These are phyloP conservation scores for Orbilia oligospora DNA, from an alignment of 2,329 filamentous ascomycete species.

Conservation along the genomic window DNA sequence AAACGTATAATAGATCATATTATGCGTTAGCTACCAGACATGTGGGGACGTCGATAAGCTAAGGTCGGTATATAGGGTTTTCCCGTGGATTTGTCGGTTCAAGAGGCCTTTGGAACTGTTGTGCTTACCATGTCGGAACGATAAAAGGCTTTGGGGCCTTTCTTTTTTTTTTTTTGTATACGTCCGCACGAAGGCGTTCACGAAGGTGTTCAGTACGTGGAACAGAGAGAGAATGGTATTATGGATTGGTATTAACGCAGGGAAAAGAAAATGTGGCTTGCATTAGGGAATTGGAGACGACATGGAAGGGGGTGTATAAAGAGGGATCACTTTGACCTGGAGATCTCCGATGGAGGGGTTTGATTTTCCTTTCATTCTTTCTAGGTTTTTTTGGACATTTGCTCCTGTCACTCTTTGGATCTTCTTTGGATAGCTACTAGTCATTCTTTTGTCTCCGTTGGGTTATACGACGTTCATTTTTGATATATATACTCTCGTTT, in stretches of 20 bases:
- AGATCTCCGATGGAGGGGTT: constrained; percentile 8
- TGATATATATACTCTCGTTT: background rate
- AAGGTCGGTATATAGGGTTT: too few species aligned
- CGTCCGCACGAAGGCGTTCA: too few species aligned
- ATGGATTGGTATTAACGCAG: background rate
- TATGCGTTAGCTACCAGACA: too few species aligned
- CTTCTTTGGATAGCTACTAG: background rate
- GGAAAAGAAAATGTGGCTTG: constrained; percentile 6
- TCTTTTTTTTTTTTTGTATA: too few species aligned
- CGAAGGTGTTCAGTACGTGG: too few species aligned
- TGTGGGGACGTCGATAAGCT: background rate
- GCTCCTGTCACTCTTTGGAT: background rate
- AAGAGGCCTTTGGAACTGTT: constrained; percentile 11
- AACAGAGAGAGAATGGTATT: too few species aligned
- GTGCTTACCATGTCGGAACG: constrained; percentile 1
- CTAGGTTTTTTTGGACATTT: background rate
- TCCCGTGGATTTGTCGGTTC: background rate
- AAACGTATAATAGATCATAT: too few species aligned
- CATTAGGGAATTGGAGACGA: constrained; percentile 16
- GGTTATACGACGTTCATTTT: background rate
- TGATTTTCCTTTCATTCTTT: background rate
- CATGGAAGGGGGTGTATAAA: constrained; percentile 2
- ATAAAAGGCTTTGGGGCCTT: background rate
- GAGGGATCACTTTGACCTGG: background rate
- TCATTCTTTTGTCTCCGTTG: background rate